Conservation (phyloP, 164 flowering plant species). For the Echeveria elegans region DNA sequence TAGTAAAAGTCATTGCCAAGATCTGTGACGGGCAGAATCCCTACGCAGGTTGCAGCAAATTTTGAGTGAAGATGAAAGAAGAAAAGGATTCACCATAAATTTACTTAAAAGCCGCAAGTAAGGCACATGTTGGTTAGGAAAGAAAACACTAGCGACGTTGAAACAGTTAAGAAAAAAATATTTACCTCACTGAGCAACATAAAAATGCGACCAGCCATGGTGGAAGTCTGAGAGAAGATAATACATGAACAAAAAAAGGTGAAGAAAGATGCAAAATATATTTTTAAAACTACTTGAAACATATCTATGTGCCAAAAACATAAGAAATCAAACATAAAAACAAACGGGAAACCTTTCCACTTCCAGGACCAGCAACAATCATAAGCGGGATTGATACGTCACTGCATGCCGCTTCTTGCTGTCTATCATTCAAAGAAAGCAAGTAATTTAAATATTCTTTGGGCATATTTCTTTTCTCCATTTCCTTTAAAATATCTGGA, state of each 20-base stretch:
- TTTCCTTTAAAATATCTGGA: conserved; percentile 8
- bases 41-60: conserved; percentile 21
- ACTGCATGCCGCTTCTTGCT: conserved; percentile 79
- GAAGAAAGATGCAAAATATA: background rate
- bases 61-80: background rate
- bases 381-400: conserved; percentile 68
- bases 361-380: conserved; percentile 98
- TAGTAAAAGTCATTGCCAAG: conserved; percentile 97
- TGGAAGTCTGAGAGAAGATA: conserved; percentile 73
- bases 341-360: conserved; percentile 66
- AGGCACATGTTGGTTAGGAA: background rate
- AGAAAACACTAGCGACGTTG: background rate
- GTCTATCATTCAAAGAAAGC: conserved; percentile 63
- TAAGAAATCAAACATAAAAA: background rate
- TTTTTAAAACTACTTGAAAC: background rate
- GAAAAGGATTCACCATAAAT: background rate
- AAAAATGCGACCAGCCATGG: conserved; percentile 92
- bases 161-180: background rate
- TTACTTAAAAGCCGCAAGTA: background rate
- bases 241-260: conserved; percentile 14
- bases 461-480: conserved; percentile 31
- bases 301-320: background rate
- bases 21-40: conserved; percentile 68
- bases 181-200: conserved; percentile 78
- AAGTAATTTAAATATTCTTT: conserved; percentile 47